Evolutionary conservation across 1,284 basidiomycete genomes (phyloP).

Genomic region (Tilletia caries): DNA sequence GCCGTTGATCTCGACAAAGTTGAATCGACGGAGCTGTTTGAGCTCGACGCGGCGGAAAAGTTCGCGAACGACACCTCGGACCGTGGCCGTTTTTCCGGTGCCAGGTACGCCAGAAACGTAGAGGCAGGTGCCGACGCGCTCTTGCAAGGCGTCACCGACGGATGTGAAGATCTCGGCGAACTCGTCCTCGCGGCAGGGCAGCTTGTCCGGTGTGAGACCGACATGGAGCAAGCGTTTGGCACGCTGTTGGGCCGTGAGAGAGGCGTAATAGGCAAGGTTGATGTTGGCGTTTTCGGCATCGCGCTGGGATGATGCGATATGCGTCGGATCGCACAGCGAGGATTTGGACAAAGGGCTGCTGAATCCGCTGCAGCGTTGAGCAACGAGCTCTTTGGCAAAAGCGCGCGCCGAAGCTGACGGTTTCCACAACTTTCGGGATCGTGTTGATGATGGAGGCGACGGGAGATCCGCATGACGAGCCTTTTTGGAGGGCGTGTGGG

Average conservation of each 20-base stretch:
- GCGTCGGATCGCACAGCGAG: too few relatives aligned
- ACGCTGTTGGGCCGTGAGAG: conserved; percentile 37
- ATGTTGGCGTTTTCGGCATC: neutral
- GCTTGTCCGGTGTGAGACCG: conserved; percentile 79
- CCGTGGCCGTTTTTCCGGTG: conserved; percentile 83
- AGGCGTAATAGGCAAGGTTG: neutral
- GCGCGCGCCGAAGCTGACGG: too few relatives aligned
- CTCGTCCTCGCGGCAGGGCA: conserved; percentile 87
- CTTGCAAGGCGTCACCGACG: conserved; percentile 81
- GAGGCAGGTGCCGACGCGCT: conserved; percentile 88
- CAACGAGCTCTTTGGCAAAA: too few relatives aligned
- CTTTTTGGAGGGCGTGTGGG: neutral
- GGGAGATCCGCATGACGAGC: neutral
- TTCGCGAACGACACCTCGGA: conserved; percentile 83
- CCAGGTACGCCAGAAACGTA: conserved; percentile 93
- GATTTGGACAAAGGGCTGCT: too few relatives aligned
- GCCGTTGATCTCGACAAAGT: conserved; percentile 97
- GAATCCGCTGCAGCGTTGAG: neutral
- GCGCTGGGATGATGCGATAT: neutral
- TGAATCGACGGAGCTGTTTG: conserved; percentile 86
- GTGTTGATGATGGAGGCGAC: neutral
- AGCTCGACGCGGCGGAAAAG: conserved; percentile 31
- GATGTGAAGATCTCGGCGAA: conserved; percentile 72
- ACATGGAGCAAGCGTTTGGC: conserved; percentile 71
- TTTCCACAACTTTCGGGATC: too few relatives aligned